Percentiles rank a stretch among this genome's conserved stretches.
phyloP scores from a whole-genome alignment of 495 filamentous ascomycete species.

The Hyphodiscus hymeniophilus region DNA sequence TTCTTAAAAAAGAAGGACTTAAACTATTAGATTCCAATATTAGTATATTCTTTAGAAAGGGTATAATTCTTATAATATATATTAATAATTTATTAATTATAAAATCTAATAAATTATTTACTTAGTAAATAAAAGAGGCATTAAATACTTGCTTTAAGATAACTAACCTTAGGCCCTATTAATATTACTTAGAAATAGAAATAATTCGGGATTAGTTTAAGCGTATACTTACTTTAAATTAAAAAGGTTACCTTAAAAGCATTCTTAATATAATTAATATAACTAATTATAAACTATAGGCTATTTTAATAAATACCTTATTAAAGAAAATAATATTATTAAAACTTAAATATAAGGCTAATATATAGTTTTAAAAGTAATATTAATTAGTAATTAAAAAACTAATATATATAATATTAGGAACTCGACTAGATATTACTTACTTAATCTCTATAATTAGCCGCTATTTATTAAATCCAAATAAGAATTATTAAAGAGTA shows the following conservation, averaged over 20 bases:
- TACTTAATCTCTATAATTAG: slow-evolving; percentile 5
- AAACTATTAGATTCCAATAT: not conserved
- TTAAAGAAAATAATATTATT: not conserved
- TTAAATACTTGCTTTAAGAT: slow-evolving; percentile 25
- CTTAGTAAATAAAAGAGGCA: slow-evolving; percentile 23
- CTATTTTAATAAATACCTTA: slow-evolving; percentile 10
- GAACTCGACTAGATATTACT: slow-evolving; percentile 16
- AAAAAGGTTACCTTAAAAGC: slow-evolving; percentile 22
- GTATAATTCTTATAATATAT: not conserved
- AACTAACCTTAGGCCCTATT: slow-evolving; percentile 24
- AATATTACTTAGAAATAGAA: slow-evolving; percentile 30
- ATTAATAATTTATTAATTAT: not conserved
- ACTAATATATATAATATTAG: slow-evolving; percentile 20
- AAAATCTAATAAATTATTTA: slow-evolving; percentile 1
- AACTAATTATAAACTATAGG: slow-evolving; percentile 2
- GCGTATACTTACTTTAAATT: slow-evolving; percentile 5
- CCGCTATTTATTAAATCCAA: slow-evolving; percentile 3
- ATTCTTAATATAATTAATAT: slow-evolving; percentile 18
- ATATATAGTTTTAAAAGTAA: not conserved
- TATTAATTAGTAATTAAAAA: slow-evolving; percentile 15
- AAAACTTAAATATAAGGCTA: slow-evolving; percentile 6
- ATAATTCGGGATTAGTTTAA: not conserved
- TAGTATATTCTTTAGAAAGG: not conserved
- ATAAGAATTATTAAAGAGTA: not conserved
- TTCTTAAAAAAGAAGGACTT: slow-evolving; percentile 26